Evolutionary conservation across 1,284 basidiomycete species (phyloP), one percentile per base, ranked within the genome.

Genomic region (Apiotrichum laibachii): DNA sequence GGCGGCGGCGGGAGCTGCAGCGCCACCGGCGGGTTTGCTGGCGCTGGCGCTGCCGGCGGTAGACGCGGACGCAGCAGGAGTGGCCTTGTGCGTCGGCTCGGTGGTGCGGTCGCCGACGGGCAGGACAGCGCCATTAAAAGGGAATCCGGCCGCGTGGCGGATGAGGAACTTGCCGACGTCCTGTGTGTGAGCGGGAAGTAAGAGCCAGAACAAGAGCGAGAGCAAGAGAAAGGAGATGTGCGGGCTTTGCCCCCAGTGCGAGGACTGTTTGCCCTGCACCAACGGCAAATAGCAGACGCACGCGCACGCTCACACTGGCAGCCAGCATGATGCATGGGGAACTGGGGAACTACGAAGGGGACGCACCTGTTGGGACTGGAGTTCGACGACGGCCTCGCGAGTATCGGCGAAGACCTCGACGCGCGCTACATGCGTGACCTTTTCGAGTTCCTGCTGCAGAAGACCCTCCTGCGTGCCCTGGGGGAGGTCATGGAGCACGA

Each of bases 391-490:
- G 2, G 92, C 93, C 72, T 92, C 86, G 18, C 82, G 79, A 48
- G 76, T 78, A 55, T 85, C 83, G 10, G 79, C 74, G 65, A 90
- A 88, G 1, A 94, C 81, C 69, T 92, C 89, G 0, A 95, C 82
- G 1, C 88, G 84, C 55, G 83, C 86, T 33, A 96, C 85, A 0
- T 80, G 76, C 0, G 84, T 84, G 47, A 88, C 76, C 76, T 91
- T 93, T 73, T 92, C 90, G 9, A 97, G 79, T 0, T 81, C 80
- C 80, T 97, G 93, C 69, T 97, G 93, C 22, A 97, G 76, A 1
- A 96, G 80, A 0, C 88, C 92, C 73, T 96, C 93, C 71, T 94
- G 90, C 1, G 85, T 83, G 13, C 79, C 82, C 4, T 82, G 68
- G 3, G 90, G 89, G n/a, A 97, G 81, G 50, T 87, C 86, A 39